These are phyloP conservation scores for Cymodocea nodosa DNA, from an alignment of 116 monocot genomes.

Conservation along the genomic window DNA sequence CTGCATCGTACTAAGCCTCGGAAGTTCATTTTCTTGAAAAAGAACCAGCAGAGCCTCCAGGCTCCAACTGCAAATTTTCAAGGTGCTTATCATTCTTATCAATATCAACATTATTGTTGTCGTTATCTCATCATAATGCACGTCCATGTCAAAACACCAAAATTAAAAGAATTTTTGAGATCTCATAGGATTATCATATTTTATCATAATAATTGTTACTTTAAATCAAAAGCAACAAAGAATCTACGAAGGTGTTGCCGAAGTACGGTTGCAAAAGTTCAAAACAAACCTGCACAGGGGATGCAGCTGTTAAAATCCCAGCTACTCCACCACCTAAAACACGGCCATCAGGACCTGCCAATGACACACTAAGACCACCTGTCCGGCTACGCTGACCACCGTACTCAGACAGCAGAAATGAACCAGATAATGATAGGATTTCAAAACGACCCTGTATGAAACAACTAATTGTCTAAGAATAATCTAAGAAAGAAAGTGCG, in stretches of 20 bases:
- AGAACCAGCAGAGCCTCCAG: too few species aligned
- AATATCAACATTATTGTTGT: too few species aligned
- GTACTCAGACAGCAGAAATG: slow-evolving; percentile 66
- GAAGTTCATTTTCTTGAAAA: too few species aligned
- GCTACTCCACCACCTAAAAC: slow-evolving; percentile 94
- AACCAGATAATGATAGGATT: slow-evolving; percentile 81
- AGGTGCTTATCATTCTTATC: too few species aligned
- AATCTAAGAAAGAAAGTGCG: too few species aligned
- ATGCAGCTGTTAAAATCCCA: slow-evolving; percentile 80
- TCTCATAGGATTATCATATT: too few species aligned
- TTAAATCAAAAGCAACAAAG: neutral
- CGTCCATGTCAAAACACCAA: too few species aligned
- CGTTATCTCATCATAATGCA: too few species aligned
- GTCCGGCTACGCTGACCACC: slow-evolving; percentile 82
- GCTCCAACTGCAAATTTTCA: too few species aligned
- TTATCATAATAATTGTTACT: too few species aligned
- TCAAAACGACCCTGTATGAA: slow-evolving; percentile 76
- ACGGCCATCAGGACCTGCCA: slow-evolving; percentile 92
- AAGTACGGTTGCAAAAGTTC: neutral
- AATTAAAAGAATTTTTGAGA: too few species aligned
- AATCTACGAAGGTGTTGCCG: neutral
- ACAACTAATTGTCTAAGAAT: neutral
- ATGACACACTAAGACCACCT: slow-evolving; percentile 89
- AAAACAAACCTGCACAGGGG: slow-evolving; percentile 69
- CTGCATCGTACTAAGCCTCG: too few species aligned